phyloP scores from a whole-genome alignment of 2,329 filamentous ascomycete species.

The Fonsecaea erecta region DNA sequence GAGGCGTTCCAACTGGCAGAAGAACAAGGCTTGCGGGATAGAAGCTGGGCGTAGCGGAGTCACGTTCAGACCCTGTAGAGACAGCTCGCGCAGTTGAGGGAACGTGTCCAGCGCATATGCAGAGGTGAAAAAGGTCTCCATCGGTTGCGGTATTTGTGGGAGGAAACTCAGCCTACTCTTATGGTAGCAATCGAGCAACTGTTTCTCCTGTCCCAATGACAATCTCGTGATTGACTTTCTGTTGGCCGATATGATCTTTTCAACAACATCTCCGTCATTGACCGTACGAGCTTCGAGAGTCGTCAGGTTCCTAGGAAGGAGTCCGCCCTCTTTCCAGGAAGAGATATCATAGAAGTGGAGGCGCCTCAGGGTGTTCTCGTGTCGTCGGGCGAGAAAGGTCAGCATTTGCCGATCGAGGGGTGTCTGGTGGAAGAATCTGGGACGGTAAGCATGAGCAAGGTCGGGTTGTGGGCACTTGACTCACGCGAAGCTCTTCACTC shows the following conservation, averaged over 20 bases:
- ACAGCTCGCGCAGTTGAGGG: constrained; percentile 31
- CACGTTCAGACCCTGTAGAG: constrained; percentile 33
- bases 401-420: constrained; percentile 21
- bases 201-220: constrained; percentile 37
- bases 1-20: constrained; percentile 34
- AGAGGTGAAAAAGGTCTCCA: constrained; percentile 25
- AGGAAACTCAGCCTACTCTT: constrained; percentile 20
- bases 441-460: background rate
- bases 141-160: constrained; percentile 29
- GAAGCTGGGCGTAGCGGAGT: constrained; percentile 28
- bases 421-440: constrained; percentile 30
- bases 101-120: constrained; percentile 29
- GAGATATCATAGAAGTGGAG: constrained; percentile 32
- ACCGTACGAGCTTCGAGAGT: constrained; percentile 35
- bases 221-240: constrained; percentile 30
- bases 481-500: constrained; percentile 31
- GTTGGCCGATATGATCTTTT: constrained; percentile 33
- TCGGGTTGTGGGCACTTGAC: constrained; percentile 1
- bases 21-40: constrained; percentile 27
- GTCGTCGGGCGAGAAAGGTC: constrained; percentile 22
- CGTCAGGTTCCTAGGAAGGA: constrained; percentile 30
- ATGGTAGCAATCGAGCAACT: constrained; percentile 33
- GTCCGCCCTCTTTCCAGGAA: constrained; percentile 3
- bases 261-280: constrained; percentile 30
- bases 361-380: constrained; percentile 28